Evolutionary conservation across 441 rosid genomes (phyloP), one percentile per base, ranked within the genome.

Genomic region (Flueggea neowawraea): DNA sequence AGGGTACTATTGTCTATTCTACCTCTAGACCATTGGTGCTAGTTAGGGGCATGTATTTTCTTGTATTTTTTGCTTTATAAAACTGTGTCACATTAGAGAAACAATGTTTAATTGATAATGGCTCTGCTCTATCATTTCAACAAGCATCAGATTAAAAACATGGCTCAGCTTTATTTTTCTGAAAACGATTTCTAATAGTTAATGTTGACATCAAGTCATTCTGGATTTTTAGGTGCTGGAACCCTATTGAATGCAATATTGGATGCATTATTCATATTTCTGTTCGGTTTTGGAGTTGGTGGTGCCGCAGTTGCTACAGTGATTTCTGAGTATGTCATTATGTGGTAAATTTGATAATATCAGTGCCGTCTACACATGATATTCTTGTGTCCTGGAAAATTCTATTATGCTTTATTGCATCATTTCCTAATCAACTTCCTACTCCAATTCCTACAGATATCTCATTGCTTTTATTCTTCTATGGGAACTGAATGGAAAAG

Each of bases 231-330:
- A 93, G 98, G 78, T 73, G 94, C 85, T 47, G 99, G 97, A 53
- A 91, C 83, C 73, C 68, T 89, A 52, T 73, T 95, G 48, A 95
- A 87, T 66, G 92, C 87, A 33, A 68, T 95, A 66, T 53, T 91
- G 82, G 99, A 81, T 80, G 82, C 89, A 14, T 73, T 91, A 64
- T 78, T 95, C 68, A 89, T 95, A 69, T 84, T 89, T 80, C 48
- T 75, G 16, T 75, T 80, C 67, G 83, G 84, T 68, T 78, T 91
- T 61, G 96, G 97, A 57, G 75, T 89, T 71, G 75, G 84, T 59
- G 99, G 97, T 66, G 96, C 96, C 65, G 99, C 97, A 58, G 73
- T 82, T 73, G 80, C 99, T 68, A 87, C 94, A 4, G 96, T 95
- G 83, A 89, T 82, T 70, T 91, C 99, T 82, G 99, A 95, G 97